Evolutionary conservation across 1,284 basidiomycete genomes (phyloP).

Genomic region (Cerioporus squamosus): DNA sequence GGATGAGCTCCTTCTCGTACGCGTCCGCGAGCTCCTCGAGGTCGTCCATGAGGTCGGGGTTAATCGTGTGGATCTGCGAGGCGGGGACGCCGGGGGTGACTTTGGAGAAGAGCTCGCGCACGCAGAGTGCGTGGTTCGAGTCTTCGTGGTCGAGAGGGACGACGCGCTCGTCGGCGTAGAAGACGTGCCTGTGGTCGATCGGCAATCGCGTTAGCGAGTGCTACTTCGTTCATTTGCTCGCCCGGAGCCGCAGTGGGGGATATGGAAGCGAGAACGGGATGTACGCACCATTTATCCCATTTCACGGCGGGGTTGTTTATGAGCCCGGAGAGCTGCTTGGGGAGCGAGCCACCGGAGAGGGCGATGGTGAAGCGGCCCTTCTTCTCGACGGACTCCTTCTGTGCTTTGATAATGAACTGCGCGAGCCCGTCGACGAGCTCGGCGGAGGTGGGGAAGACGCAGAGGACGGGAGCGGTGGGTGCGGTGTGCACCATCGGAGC

Average conservation of each 20-base stretch:
- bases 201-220: background rate
- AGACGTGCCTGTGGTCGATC: constrained; percentile 81
- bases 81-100: constrained; percentile 71
- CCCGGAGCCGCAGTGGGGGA: background rate
- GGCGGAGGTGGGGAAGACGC: constrained; percentile 68
- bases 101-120: constrained; percentile 80
- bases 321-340: constrained; percentile 81
- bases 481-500: constrained; percentile 32
- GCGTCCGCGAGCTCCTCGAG: constrained; percentile 90
- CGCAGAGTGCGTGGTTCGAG: constrained; percentile 88
- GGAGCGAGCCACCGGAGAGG: constrained; percentile 92
- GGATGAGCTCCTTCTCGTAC: constrained; percentile 93
- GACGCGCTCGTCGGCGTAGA: constrained; percentile 96
- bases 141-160: constrained; percentile 94
- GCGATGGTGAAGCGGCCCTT: constrained; percentile 92
- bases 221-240: background rate
- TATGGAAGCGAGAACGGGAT: background rate
- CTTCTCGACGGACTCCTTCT: constrained; percentile 88
- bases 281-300: constrained; percentile 93
- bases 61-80: constrained; percentile 86
- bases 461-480: constrained; percentile 74
- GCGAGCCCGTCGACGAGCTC: constrained; percentile 72
- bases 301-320: constrained; percentile 77
- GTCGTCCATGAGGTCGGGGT: constrained; percentile 71
- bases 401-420: constrained; percentile 84